A percentile compares a stretch with the other conserved stretches of the same genome.
phyloP scores from a whole-genome alignment of 495 filamentous ascomycete genomes.

The Penicillium ucsense region DNA sequence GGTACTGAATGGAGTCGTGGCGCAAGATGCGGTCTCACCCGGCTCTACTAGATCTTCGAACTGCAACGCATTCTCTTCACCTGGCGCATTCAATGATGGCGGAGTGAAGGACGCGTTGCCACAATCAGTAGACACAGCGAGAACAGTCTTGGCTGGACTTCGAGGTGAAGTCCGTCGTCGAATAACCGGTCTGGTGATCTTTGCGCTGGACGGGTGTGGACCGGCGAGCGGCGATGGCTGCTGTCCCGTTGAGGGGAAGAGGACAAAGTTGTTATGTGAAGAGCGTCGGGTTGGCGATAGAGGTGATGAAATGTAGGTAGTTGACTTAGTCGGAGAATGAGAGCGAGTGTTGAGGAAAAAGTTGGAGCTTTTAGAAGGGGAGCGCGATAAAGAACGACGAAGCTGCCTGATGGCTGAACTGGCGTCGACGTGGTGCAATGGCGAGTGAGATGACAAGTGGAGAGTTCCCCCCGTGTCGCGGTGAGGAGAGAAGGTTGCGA shows the following conservation, averaged over 20 bases:
- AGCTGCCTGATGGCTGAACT: constrained; percentile 67
- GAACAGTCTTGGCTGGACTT: constrained; percentile 65
- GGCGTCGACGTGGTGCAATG: constrained; percentile 69
- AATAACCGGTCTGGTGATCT: constrained; percentile 35
- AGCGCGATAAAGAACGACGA: constrained; percentile 74
- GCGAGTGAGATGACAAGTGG: constrained; percentile 74
- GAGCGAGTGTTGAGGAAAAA: constrained; percentile 54
- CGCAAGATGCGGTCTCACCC: constrained; percentile 20
- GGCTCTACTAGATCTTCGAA: constrained; percentile 14
- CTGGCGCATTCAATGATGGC: constrained; percentile 26
- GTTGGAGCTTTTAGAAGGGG: constrained; percentile 66
- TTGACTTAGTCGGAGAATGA: constrained; percentile 41
- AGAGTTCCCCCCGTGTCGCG: constrained; percentile 65
- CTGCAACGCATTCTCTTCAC: constrained; percentile 46
- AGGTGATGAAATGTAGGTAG: constrained; percentile 39
- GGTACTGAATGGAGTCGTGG: constrained; percentile 35
- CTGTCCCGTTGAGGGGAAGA: constrained; percentile 36
- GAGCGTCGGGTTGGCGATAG: constrained; percentile 41
- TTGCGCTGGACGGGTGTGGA: constrained; percentile 43
- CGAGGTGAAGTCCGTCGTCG: constrained; percentile 56
- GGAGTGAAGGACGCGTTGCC: constrained; percentile 53
- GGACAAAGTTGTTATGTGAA: constrained; percentile 35
- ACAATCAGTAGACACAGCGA: constrained; percentile 58
- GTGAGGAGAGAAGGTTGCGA: constrained; percentile 45
- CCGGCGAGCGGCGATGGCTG: constrained; percentile 40